Conservation (phyloP, 1,284 basidiomycete species). For the Porogramme epimiltina region DNA sequence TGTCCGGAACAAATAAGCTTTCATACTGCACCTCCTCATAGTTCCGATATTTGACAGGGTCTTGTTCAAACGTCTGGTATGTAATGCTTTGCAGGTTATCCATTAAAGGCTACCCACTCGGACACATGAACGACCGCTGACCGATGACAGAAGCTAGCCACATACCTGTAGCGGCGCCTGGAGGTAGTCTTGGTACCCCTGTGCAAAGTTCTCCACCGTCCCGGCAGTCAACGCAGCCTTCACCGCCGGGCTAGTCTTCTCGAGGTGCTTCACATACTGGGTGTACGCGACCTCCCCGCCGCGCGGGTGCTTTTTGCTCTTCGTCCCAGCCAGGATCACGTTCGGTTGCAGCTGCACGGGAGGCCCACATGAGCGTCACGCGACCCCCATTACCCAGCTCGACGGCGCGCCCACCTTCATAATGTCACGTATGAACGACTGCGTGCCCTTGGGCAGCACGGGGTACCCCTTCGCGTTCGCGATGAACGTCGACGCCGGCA, state of each 20-base stretch:
- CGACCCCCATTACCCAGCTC: background rate
- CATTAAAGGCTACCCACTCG: constrained; percentile 98
- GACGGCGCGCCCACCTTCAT: constrained; percentile 66
- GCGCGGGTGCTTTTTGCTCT: constrained; percentile 62
- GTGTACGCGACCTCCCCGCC: constrained; percentile 89
- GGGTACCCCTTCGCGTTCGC: constrained; percentile 97
- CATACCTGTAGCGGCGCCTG: constrained; percentile 90
- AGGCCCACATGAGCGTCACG: background rate
- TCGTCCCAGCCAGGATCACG: constrained; percentile 77
- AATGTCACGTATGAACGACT: constrained; percentile 85
- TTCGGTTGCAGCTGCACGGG: constrained; percentile 85
- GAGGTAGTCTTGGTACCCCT: constrained; percentile 93
- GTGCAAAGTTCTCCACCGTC: constrained; percentile 86
- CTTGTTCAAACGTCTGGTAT: constrained; percentile 97
- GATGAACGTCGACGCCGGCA: constrained; percentile 91
- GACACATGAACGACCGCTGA: background rate
- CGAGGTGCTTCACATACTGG: constrained; percentile 87
- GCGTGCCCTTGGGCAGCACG: constrained; percentile 90
- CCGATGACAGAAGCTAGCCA: background rate
- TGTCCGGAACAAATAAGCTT: background rate
- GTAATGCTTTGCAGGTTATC: constrained; percentile 95
- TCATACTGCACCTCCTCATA: constrained; percentile 82
- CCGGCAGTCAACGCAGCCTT: constrained; percentile 61
- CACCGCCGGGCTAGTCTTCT: constrained; percentile 69
- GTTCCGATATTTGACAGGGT: constrained; percentile 94